Base-by-base conservation (phyloP, 2,329 filamentous ascomycete species). In the Alternaria angustiovoidea region DNA sequence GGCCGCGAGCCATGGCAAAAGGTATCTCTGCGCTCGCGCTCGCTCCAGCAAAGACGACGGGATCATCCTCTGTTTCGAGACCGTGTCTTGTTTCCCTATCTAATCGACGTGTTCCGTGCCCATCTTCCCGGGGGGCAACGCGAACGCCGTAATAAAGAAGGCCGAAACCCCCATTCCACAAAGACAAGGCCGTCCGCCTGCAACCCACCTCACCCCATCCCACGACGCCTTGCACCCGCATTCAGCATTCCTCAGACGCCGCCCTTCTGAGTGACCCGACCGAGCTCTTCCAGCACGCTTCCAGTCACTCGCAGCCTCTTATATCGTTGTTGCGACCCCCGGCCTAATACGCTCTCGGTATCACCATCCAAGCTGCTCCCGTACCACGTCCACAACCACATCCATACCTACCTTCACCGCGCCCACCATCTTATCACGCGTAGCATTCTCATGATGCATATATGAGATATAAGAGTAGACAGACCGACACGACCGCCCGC, bases 391-490 rank as follows among this genome's bases (percentile, higher is more conserved):
- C 28, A 52, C 52, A 4, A 55, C 42, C 26, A 20, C 51, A 68
- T 58, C 57, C 38, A 51, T 51, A 18, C 18, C 43, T 22, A n/a
- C 54, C 56, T 57, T 38, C 30, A 42, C 51, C 28, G 4, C 24
- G 32, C 39, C 44, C 46, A 20, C 42, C 22, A 39, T 48, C 39
- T 32, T n/a, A n/a, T 34, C 32, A 42, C 43, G 52, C 58, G 38
- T 39, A 62, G 26, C 47, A 51, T 54, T 54, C 36, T 48, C 65
- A 68, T 57, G 32, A 70, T 70, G 68, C 54, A 51, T 55, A 62
- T 55, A 65, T 65, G 57, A 63, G 60, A 54, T 47, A 49, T 44
- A 32, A 46, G 48, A 28, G 55, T 30, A 49, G 48, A 60, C 32
- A 38, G 53, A 49, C 56, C 55, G 48, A 44, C 42, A 42, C 44